Base-by-base conservation (phyloP, 352 stramenopile species). In the Achlya hypogyna region DNA sequence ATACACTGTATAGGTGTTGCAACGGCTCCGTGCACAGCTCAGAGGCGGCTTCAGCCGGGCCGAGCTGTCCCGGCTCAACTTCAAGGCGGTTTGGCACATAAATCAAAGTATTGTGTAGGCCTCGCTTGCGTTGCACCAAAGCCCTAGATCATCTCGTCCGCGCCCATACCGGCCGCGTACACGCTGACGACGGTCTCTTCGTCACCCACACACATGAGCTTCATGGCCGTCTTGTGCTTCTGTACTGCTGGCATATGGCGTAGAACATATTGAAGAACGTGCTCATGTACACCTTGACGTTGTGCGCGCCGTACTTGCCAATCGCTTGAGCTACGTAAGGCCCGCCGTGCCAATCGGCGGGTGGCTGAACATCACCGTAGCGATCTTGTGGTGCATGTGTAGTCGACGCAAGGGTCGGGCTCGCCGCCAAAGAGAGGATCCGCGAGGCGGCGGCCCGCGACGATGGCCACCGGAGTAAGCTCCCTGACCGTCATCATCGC, bases 141-240 rank as follows among this genome's bases (percentile, higher is more conserved):
- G 66, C 96, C 96, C 78, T 99, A 96, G 53, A 99, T 85, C 87
- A 99, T 98, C 81, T 99, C 97, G 76, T 98, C 96, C 3, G 87
- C 88, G 51, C 85, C 87, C 52, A 96, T 86, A 60, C 93, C 96
- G 65, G 97, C 90, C 43, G 98, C 78, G 78, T 99, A 96, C 2
- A 99, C 76, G 40, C 97, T 96, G 40, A 99, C 93, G 28, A 99
- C 95, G 18, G 78, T 84, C 73, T 98, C 89, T 31, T 92, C 62
- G 53, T 78, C 63, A 35, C 89, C 90, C 20, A 88, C 82, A 51
- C 77, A 93, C 49, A 98, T 82, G 1, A 98, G 71, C 76, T 98
- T 98, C 86, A 98, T 97, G 4, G 83, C 74, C 6, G 91, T 98
- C 74, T 96, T 96, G 34, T 87, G 87, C 76, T 97, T 98, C 31